Conservation (phyloP, 192 early-diverging fungal genomes). For the Lobosporangium transversale region DNA sequence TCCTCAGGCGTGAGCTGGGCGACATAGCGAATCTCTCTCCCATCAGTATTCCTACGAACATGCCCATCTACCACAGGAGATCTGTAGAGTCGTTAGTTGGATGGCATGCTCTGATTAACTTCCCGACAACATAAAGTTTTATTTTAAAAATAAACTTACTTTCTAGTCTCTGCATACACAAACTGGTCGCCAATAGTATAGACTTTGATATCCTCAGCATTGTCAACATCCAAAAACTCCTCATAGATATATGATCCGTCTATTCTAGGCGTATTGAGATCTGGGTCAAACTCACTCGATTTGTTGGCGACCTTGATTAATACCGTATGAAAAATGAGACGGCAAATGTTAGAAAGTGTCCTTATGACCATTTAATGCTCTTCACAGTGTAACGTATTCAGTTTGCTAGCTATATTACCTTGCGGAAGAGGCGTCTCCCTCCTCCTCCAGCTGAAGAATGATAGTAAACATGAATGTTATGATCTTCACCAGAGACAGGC, state of each 20-base stretch:
- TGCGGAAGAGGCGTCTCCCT: slow-evolving; percentile 78
- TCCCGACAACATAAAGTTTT: background rate
- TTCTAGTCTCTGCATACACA: slow-evolving; percentile 93
- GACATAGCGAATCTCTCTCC: slow-evolving; percentile 94
- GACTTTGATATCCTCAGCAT: slow-evolving; percentile 95
- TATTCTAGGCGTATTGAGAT: slow-evolving; percentile 68
- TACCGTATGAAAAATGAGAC: background rate
- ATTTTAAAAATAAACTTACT: slow-evolving; percentile 56
- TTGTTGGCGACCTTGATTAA: slow-evolving; percentile 84
- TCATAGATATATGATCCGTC: slow-evolving; percentile 93
- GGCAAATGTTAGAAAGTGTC: background rate
- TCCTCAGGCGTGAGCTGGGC: slow-evolving; percentile 82
- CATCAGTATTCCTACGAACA: slow-evolving; percentile 92
- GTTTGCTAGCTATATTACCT: slow-evolving; percentile 56
- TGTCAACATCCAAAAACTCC: slow-evolving; percentile 91
- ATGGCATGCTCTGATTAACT: background rate
- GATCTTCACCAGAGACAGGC: slow-evolving; percentile 94
- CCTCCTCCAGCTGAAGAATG: slow-evolving; percentile 82
- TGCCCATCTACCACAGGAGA: slow-evolving; percentile 95
- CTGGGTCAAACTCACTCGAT: slow-evolving; percentile 85
- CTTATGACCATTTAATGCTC: background rate
- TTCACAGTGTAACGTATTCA: background rate
- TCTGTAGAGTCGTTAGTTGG: slow-evolving; percentile 42
- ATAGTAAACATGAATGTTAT: slow-evolving; percentile 97
- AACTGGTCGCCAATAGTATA: slow-evolving; percentile 90